Conservation (phyloP, 2,329 filamentous ascomycete genomes). For the Gnomoniopsis sp. region DNA sequence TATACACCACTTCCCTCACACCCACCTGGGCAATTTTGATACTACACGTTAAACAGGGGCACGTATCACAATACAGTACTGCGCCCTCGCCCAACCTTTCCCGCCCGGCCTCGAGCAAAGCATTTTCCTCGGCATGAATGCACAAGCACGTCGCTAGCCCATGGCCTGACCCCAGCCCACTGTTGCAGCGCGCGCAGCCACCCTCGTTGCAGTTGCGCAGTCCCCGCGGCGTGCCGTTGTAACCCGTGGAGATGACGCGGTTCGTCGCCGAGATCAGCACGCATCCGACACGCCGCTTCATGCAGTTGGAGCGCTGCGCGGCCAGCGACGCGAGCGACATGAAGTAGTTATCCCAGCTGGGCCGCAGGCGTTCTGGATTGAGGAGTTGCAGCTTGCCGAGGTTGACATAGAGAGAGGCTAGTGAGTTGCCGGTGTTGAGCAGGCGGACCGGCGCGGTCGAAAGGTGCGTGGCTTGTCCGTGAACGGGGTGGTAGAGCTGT, state of each 20-base stretch:
- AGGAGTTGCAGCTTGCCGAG: slow-evolving; percentile 73
- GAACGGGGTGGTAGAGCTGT: slow-evolving; percentile 66
- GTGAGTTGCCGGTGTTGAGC: slow-evolving; percentile 75
- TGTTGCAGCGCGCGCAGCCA: slow-evolving; percentile 85
- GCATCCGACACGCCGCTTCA: slow-evolving; percentile 95
- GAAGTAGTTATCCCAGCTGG: slow-evolving; percentile 96
- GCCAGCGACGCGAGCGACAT: slow-evolving; percentile 95
- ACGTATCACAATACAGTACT: slow-evolving; percentile 92
- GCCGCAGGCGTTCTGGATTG: slow-evolving; percentile 75
- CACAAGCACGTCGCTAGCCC: slow-evolving; percentile 86
- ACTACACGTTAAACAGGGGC: slow-evolving; percentile 93
- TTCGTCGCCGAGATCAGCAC: slow-evolving; percentile 82
- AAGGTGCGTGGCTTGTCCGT: slow-evolving; percentile 72
- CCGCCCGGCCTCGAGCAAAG: slow-evolving; percentile 86
- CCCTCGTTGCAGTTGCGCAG: slow-evolving; percentile 89
- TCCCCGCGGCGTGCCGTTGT: slow-evolving; percentile 93
- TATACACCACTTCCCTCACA: slow-evolving; percentile 93
- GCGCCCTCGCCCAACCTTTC: slow-evolving; percentile 81
- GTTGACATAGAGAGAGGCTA: slow-evolving; percentile 68
- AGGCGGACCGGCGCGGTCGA: slow-evolving; percentile 79
- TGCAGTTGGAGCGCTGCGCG: slow-evolving; percentile 89
- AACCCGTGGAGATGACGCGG: slow-evolving; percentile 84
- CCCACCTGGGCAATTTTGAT: slow-evolving; percentile 98
- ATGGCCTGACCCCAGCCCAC: slow-evolving; percentile 64
- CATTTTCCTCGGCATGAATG: slow-evolving; percentile 98